A percentile compares a stretch with the other conserved stretches of the same genome.
phyloP scores from a whole-genome alignment of 805 yeast species.

The Barnettozyma sucrosica region DNA sequence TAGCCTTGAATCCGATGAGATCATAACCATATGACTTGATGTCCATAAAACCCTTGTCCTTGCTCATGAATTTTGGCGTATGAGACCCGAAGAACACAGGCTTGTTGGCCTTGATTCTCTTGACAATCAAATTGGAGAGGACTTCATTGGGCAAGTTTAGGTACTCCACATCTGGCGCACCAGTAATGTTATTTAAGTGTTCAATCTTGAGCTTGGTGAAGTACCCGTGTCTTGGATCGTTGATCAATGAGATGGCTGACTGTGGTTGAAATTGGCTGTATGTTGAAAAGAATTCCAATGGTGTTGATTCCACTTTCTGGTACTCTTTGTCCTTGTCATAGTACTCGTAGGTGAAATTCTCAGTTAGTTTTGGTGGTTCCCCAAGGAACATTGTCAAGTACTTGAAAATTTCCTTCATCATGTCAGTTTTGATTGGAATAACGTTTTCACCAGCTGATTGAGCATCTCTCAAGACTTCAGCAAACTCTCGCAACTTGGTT shows the following conservation, averaged over 20 bases:
- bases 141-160: conserved; percentile 58
- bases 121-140: conserved; percentile 56
- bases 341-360: conserved; percentile 68
- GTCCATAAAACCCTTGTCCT: conserved; percentile 64
- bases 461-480: conserved; percentile 51
- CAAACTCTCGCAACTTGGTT: conserved; percentile 72
- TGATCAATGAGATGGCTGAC: conserved; percentile 57
- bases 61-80: conserved; percentile 72
- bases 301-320: conserved; percentile 49
- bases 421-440: conserved; percentile 34
- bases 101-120: conserved; percentile 64
- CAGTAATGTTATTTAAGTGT: conserved; percentile 65
- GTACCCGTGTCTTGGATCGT: conserved; percentile 77
- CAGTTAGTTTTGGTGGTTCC: conserved; percentile 69
- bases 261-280: conserved; percentile 47
- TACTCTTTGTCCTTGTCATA: conserved; percentile 60
- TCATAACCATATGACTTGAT: conserved; percentile 61
- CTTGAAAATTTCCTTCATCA: conserved; percentile 60
- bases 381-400: conserved; percentile 67
- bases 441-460: conserved; percentile 13
- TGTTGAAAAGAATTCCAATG: conserved; percentile 53
- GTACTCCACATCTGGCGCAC: conserved; percentile 60
- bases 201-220: conserved; percentile 63
- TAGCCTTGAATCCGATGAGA: conserved; percentile 47
- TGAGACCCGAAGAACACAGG: conserved; percentile 88